Evolutionary conservation across 2,329 filamentous ascomycete species (phyloP), one percentile per base, ranked within the genome.

Genomic region (Exophiala bonariae): DNA sequence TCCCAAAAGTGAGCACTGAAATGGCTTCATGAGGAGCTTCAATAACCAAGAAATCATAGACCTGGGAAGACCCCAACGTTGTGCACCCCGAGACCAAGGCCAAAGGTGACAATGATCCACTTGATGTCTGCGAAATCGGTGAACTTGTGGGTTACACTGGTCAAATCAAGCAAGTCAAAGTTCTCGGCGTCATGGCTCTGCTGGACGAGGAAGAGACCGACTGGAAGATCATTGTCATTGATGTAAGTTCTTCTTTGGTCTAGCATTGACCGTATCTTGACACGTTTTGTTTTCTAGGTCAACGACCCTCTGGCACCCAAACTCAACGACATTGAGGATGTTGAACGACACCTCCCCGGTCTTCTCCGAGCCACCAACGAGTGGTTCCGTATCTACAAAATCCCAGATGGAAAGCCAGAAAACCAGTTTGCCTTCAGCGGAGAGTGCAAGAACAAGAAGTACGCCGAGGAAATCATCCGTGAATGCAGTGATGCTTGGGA

Each of bases 311-410:
- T 99, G 58, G 93, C 93, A 47, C 75, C 88, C 67, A 96, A 96
- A 83, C 87, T 99, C 69, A 92, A 99, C 78, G 92, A 97, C 72
- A 86, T 97, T 57, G 93, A 97, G 82, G 93, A 99, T 69, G 93
- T 99, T 62, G 93, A 99, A 83, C 86, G 92, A 68, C 93, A 97
- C 79, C 85, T 99, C 49, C 93, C 93, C 52, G 93, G 93, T 63
- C 89, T 99, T 51, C 82, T 99, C 71, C 87, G 93, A 61, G 93
- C 93, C 68, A 97, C 92, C 69, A 99, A 99, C 70, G 93, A 99
- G 81, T 99, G 93, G 93, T 99, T 99, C 90, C 90, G 93, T 74
- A 99, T 99, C 83, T 99, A 99, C 87, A 99, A 99, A 83, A 99
- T 99, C 76, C 93, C 93, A 69, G 93, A 99, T 70, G 93, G 93